These are phyloP conservation scores for Fusarium mexicanum DNA, from an alignment of 2,329 filamentous ascomycete genomes.

Conservation along the genomic window DNA sequence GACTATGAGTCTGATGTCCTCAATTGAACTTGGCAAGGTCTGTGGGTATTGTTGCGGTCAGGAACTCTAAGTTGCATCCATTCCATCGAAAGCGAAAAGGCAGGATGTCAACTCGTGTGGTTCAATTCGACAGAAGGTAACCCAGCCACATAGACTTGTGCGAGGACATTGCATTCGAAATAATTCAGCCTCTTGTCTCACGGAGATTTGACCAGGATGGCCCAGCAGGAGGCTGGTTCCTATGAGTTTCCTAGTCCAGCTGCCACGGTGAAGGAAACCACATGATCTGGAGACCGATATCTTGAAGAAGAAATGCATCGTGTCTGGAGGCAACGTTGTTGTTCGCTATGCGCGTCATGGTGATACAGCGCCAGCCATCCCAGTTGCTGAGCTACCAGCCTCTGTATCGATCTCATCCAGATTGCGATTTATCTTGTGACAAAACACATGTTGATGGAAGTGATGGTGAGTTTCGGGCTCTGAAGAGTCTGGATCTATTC, in stretches of 20 bases:
- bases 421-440: background rate
- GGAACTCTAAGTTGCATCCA: constrained; percentile 48
- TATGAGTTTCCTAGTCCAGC: constrained; percentile 49
- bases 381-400: background rate
- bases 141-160: constrained; percentile 46
- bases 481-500: background rate
- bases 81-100: constrained; percentile 42
- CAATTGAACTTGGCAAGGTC: constrained; percentile 47
- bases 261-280: constrained; percentile 44
- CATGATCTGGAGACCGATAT: constrained; percentile 15
- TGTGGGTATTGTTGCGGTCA: constrained; percentile 44
- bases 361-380: too few species aligned
- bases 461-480: background rate
- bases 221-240: constrained; percentile 52
- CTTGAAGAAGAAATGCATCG: constrained; percentile 23
- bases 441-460: background rate
- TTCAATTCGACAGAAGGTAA: constrained; percentile 47
- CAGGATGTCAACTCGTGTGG: constrained; percentile 52
- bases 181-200: constrained; percentile 15
- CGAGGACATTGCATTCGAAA: constrained; percentile 12
- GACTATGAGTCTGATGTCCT: constrained; percentile 49
- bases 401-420: background rate
- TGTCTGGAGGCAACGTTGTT: constrained; percentile 36
- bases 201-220: constrained; percentile 45
- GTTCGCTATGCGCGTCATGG: background rate